Conservation (phyloP, 768 basidiomycete genomes). For the Lactarius psammicola region DNA sequence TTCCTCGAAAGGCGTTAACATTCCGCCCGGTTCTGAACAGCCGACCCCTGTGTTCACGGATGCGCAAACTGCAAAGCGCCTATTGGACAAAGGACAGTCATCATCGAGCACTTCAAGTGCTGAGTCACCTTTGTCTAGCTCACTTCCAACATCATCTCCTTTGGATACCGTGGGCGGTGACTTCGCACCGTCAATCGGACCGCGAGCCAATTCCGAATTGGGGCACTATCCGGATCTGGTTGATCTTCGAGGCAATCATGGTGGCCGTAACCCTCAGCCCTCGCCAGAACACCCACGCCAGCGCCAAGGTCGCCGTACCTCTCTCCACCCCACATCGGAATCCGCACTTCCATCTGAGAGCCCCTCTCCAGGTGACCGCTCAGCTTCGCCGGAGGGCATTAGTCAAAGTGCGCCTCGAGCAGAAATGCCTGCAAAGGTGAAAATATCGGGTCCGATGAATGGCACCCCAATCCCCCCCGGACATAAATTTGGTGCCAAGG, state of each 20-base stretch:
- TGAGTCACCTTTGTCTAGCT: conserved; percentile 61
- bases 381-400: conserved; percentile 42
- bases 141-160: conserved; percentile 51
- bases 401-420: conserved; percentile 49
- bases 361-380: conserved; percentile 36
- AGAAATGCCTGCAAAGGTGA: conserved; percentile 62
- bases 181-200: conserved; percentile 35
- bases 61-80: conserved; percentile 42
- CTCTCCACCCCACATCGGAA: conserved; percentile 60
- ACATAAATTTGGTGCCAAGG: conserved; percentile 87
- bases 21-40: conserved; percentile 46
- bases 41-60: conserved; percentile 37
- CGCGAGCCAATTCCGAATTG: conserved; percentile 76
- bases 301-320: conserved; percentile 53
- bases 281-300: conserved; percentile 60
- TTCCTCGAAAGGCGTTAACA: conserved; percentile 42
- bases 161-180: conserved; percentile 36
- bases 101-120: conserved; percentile 46
- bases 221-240: conserved; percentile 74
- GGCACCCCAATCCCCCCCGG: conserved; percentile 84
- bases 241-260: conserved; percentile 38
- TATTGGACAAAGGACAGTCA: conserved; percentile 48
- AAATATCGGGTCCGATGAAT: conserved; percentile 87
- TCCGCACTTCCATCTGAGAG: conserved; percentile 50
- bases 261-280: conserved; percentile 41